Conservation (phyloP, 1,284 basidiomycete genomes). For the Melampsora americana region DNA sequence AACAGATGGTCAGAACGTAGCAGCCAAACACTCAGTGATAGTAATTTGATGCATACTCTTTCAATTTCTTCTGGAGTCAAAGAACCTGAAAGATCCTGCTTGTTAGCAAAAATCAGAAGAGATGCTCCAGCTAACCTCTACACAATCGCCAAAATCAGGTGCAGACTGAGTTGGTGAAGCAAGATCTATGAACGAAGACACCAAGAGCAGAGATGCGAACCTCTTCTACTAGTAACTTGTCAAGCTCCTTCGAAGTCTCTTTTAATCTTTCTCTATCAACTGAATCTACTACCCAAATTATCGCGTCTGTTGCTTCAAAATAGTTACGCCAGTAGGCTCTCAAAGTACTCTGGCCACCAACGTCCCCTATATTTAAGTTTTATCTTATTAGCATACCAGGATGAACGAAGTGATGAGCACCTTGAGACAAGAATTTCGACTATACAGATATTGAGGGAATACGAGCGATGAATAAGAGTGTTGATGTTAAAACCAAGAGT, state of each 20-base stretch:
- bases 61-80: conserved; percentile 78
- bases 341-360: conserved; percentile 91
- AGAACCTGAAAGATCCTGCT: conserved; percentile 88
- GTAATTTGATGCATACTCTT: conserved; percentile 62
- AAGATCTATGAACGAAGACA: not conserved
- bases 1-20: not conserved
- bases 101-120: conserved; percentile 96
- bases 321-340: conserved; percentile 99
- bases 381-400: conserved; percentile 57
- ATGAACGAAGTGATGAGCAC: conserved; percentile 40
- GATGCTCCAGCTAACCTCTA: conserved; percentile 90
- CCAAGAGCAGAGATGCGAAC: conserved; percentile 57
- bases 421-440: conserved; percentile 12
- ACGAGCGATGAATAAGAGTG: conserved; percentile 69
- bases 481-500: conserved; percentile 99
- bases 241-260: conserved; percentile 84
- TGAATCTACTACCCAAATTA: conserved; percentile 98
- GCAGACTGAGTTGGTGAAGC: not conserved
- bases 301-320: conserved; percentile 95
- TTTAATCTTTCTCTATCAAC: conserved; percentile 80
- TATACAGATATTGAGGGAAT: conserved; percentile 28
- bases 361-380: conserved; percentile 77
- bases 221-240: conserved; percentile 81
- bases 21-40: not conserved
- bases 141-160: not conserved